A percentile compares a stretch with the other conserved stretches of the same genome.
Conservation (phyloP, 331 rosid species). For the Saraca asoca region DNA sequence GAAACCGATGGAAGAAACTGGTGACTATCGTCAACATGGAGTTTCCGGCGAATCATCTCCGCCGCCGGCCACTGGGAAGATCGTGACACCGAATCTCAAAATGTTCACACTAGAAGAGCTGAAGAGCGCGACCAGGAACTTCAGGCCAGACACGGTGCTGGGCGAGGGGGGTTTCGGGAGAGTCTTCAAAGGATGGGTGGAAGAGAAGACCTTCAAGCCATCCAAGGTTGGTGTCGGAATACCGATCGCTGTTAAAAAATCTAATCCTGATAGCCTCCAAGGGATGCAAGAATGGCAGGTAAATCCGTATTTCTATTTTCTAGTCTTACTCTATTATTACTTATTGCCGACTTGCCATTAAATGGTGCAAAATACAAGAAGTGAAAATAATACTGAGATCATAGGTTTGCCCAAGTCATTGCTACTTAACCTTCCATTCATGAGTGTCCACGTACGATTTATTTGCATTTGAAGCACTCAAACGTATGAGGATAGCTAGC, state of each 20-base stretch:
- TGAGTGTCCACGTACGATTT: too few relatives aligned
- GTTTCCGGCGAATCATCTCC: too few relatives aligned
- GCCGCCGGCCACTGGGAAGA: slow-evolving; percentile 1
- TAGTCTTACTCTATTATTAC: not conserved
- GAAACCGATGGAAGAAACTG: not conserved
- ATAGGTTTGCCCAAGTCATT: too few relatives aligned
- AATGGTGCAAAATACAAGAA: too few relatives aligned
- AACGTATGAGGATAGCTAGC: too few relatives aligned
- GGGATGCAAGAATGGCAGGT: slow-evolving; percentile 86
- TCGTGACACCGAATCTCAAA: slow-evolving; percentile 44
- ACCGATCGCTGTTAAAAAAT: slow-evolving; percentile 83
- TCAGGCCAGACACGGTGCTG: slow-evolving; percentile 64
- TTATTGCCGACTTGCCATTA: too few relatives aligned
- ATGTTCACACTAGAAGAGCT: slow-evolving; percentile 59
- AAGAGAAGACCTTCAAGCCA: slow-evolving; percentile 53
- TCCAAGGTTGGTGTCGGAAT: slow-evolving; percentile 68
- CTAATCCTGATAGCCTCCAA: slow-evolving; percentile 69
- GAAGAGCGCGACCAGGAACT: slow-evolving; percentile 72
- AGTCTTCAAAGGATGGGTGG: slow-evolving; percentile 94
- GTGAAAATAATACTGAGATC: too few relatives aligned
- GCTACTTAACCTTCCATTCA: too few relatives aligned
- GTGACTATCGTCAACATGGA: too few relatives aligned
- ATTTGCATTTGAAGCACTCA: too few relatives aligned
- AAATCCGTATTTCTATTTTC: not conserved
- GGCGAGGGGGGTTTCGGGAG: slow-evolving; percentile 97